A percentile compares a stretch with the other conserved stretches of the same genome.
phyloP scores from a whole-genome alignment of 306 rosid species.

The Citrullus mucosospermus region DNA sequence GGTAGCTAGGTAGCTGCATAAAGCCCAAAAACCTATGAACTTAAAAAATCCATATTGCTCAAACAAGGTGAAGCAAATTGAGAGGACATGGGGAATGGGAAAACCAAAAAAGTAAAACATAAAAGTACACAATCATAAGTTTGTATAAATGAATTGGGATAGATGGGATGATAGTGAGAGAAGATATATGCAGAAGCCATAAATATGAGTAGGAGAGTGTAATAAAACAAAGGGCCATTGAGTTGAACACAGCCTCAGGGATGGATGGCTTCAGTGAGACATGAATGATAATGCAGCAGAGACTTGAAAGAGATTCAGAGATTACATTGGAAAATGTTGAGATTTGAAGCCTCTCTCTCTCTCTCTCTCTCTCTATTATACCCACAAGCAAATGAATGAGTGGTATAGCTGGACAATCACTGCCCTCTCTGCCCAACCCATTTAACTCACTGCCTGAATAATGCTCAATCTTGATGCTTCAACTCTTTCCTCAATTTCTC shows the following conservation, averaged over 20 bases:
- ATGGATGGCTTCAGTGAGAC: background rate
- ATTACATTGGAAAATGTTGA: conserved; percentile 3
- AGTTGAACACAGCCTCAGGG: too few relatives aligned
- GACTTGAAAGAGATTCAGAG: background rate
- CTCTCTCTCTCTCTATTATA: too few relatives aligned
- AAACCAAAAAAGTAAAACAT: background rate
- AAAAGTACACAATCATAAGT: background rate
- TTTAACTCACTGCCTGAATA: background rate
- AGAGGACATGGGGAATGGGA: too few relatives aligned
- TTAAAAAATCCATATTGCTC: too few relatives aligned
- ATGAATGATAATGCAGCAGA: background rate
- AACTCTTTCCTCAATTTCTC: too few relatives aligned
- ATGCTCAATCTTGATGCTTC: background rate
- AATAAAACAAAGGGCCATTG: background rate
- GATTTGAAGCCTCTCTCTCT: background rate
- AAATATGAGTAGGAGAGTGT: background rate
- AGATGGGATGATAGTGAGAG: background rate
- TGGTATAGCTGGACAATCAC: background rate
- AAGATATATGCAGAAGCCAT: background rate
- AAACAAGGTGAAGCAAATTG: too few relatives aligned
- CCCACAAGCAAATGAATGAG: background rate
- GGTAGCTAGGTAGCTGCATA: too few relatives aligned
- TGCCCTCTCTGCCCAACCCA: background rate
- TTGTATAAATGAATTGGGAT: background rate
- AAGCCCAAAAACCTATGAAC: too few relatives aligned